A percentile compares a stretch with the other conserved stretches of the same genome.
Evolutionary conservation across 2,329 filamentous ascomycete genomes (phyloP).

Genomic region (Penicillium hesseltinei): DNA sequence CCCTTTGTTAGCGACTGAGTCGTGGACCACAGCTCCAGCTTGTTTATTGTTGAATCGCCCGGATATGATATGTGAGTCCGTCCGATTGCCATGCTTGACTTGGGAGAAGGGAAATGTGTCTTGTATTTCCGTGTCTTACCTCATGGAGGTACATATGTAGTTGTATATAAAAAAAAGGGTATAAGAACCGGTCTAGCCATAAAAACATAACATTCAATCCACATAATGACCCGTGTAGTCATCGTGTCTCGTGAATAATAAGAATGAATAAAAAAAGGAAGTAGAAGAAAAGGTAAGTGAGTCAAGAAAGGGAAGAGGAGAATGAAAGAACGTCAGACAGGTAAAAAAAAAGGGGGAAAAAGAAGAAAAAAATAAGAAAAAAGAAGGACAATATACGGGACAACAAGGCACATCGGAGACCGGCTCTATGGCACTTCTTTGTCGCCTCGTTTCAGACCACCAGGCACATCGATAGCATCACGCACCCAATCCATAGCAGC

Average conservation of each 20-base stretch:
- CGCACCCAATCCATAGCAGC: constrained; percentile 72
- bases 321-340: constrained; percentile 5
- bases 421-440: constrained; percentile 49
- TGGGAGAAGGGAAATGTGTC: not conserved
- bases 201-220: constrained; percentile 1
- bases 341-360: not conserved
- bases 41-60: not conserved
- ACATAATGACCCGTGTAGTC: constrained; percentile 12
- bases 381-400: not conserved
- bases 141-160: not conserved
- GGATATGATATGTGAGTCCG: not conserved
- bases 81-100: not conserved
- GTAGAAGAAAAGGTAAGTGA: constrained; percentile 4
- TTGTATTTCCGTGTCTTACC: not conserved
- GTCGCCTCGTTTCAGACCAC: constrained; percentile 53
- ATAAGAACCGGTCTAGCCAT: constrained; percentile 9
- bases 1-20: no score
- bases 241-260: constrained; percentile 14
- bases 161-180: constrained; percentile 10
- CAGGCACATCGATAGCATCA: constrained; percentile 67
- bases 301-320: not conserved
- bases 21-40: not conserved
- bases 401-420: constrained; percentile 18
- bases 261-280: constrained; percentile 2
- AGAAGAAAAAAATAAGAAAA: no score